These are phyloP conservation scores for Talaromyces ruber DNA, from an alignment of 495 filamentous ascomycete genomes.

Conservation along the genomic window DNA sequence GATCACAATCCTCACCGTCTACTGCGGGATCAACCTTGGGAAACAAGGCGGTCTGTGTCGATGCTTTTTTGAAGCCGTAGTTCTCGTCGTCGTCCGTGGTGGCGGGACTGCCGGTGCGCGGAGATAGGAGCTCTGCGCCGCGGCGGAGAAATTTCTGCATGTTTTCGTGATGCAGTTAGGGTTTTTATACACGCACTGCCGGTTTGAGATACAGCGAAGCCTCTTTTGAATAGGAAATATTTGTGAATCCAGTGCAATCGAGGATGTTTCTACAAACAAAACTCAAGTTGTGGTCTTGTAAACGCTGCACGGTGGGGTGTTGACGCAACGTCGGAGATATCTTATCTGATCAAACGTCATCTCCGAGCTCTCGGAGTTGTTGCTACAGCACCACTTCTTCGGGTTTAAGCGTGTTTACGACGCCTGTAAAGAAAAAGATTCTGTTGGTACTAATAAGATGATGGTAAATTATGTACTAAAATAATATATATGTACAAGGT, in stretches of 20 bases:
- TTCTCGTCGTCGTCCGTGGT: slow-evolving; percentile 17
- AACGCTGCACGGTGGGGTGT: neutral
- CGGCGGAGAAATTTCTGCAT: slow-evolving; percentile 31
- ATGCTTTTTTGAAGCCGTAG: slow-evolving; percentile 30
- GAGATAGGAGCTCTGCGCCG: slow-evolving; percentile 26
- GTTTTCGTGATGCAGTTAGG: neutral
- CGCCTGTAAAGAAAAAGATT: neutral
- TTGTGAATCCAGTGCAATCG: too few relatives aligned
- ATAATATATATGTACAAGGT: neutral
- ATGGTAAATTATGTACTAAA: neutral
- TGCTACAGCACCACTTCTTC: too few relatives aligned
- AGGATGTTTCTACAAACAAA: neutral
- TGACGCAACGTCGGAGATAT: neutral
- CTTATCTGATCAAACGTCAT: neutral
- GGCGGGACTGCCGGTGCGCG: slow-evolving; percentile 16
- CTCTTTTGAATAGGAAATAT: too few relatives aligned
- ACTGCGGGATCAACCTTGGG: slow-evolving; percentile 51
- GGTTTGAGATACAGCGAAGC: too few relatives aligned
- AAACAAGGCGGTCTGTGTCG: slow-evolving; percentile 31
- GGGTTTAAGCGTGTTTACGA: too few relatives aligned
- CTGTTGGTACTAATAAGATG: neutral
- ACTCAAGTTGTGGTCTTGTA: neutral
- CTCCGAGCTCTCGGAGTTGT: neutral
- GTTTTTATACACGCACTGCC: too few relatives aligned
- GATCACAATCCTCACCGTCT: slow-evolving; percentile 86